A percentile compares a stretch with the other conserved stretches of the same genome.
Conservation (phyloP, 2,329 filamentous ascomycete species). For the Neopestalotiopsis sp. region DNA sequence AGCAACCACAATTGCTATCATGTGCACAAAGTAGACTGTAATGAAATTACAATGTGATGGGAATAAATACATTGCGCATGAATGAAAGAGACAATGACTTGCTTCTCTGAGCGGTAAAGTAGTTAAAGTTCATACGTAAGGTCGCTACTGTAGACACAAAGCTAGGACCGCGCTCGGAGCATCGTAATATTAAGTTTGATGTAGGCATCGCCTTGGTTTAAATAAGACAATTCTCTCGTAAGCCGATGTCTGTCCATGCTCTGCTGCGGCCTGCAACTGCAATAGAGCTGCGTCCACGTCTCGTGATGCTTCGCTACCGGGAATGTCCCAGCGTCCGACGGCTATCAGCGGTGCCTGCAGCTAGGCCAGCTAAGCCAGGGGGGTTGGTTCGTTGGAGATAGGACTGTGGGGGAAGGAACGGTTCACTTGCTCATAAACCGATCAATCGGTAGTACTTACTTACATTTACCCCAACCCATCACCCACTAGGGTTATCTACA, state of each 20-base stretch:
- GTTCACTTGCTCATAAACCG: neutral
- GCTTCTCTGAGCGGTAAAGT: no score
- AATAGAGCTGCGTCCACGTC: neutral
- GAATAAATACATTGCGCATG: no score
- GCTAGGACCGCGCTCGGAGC: neutral
- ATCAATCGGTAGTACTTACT: neutral
- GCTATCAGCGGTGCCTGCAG: conserved; percentile 16
- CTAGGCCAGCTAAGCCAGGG: neutral
- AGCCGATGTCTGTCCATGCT: neutral
- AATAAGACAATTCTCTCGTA: neutral
- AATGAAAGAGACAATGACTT: no score
- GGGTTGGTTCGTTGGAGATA: conserved; percentile 9
- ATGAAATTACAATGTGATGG: no score
- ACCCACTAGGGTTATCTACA: neutral
- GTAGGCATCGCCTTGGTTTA: neutral
- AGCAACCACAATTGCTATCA: no score
- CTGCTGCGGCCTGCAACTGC: neutral
- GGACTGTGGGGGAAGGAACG: neutral
- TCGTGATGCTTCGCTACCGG: neutral
- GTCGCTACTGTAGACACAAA: neutral
- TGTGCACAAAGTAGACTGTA: no score
- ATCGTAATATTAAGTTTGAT: neutral
- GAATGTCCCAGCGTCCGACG: neutral
- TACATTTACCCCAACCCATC: neutral
- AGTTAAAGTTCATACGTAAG: neutral